Evolutionary conservation across 495 filamentous ascomycete genomes (phyloP), one percentile per base, ranked within the genome.

Genomic region (Daldinia bambusicola): DNA sequence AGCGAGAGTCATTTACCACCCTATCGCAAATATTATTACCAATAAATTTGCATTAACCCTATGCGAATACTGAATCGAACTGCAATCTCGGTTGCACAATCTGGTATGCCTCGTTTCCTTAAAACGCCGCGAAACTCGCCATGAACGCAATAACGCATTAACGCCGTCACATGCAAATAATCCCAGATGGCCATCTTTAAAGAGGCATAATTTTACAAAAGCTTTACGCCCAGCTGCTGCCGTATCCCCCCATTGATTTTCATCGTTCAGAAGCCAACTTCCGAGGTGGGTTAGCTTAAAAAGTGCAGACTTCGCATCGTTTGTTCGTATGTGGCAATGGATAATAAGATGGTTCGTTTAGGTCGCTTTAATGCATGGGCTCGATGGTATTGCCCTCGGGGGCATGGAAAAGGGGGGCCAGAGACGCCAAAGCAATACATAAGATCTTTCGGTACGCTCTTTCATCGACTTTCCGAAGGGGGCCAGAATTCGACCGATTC

Each of bases 91-190:
- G 45, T 43, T 55, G 55, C 41, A 20, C 56, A 65, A 72, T 68
- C 34, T 68, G 5, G 6, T 31, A 50, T 64, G 41, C 48, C 60
- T 51, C 1, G 26, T 32, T 52, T 50, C 60, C 59, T 5, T 52
- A 58, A 60, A 71, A 71, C 64, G 64, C 64, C 70, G 7, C 52
- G 32, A 61, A 61, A 57, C 34, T 10, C 50, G 18, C 32, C 38
- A 26, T 16, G 51, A 16, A 64, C 52, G 63, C 45, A n/a, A 26
- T 26, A 26, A 26, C 26, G 26, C 26, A 26, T 1, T 60, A 41
- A 53, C 55, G 37, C 50, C 45, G 18, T 30, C 60, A 32, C 7
- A 68, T 72, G 69, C 61, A 45, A 61, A 30, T 30, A 41, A 41
- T 41, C 13, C 40, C 41, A 14, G 36, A 45, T 30, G n/a, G 9